phyloP scores from a whole-genome alignment of 1,284 basidiomycete genomes.

The Austroboletus novae-zelandiae region DNA sequence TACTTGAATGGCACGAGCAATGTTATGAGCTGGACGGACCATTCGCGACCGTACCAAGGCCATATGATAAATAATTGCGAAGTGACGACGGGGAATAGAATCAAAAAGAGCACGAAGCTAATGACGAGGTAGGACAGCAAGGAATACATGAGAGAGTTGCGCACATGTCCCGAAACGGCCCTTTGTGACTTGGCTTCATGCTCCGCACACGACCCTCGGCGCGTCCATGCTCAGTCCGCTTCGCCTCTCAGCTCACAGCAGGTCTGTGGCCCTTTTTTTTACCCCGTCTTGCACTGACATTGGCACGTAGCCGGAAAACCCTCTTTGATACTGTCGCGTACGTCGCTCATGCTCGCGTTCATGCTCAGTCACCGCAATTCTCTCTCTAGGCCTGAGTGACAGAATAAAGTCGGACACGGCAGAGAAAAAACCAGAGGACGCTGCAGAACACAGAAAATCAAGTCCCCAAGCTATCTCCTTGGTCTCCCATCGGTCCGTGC shows the following conservation, averaged over 20 bases:
- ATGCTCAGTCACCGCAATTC: neutral
- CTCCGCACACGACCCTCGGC: constrained; percentile 5
- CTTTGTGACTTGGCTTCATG: constrained; percentile 17
- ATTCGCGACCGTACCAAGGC: constrained; percentile 81
- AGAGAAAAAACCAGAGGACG: neutral
- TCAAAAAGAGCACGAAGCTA: constrained; percentile 70
- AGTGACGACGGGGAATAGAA: constrained; percentile 86
- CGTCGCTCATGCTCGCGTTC: constrained; percentile 1
- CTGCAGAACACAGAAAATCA: neutral
- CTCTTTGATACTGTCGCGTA: constrained; percentile 23
- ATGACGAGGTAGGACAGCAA: constrained; percentile 64
- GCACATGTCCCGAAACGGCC: constrained; percentile 5
- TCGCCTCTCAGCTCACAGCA: constrained; percentile 5
- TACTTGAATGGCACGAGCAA: constrained; percentile 90
- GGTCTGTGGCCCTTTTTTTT: too few relatives aligned
- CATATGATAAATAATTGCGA: constrained; percentile 88
- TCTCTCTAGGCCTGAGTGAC: constrained; percentile 18
- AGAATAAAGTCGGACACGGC: constrained; percentile 2
- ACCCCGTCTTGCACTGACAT: neutral
- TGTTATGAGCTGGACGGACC: constrained; percentile 69
- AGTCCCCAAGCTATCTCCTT: constrained; percentile 18
- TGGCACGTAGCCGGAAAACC: neutral
- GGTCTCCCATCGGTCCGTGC: constrained; percentile 23
- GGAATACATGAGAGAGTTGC: constrained; percentile 38
- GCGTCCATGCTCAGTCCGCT: constrained; percentile 7